A percentile compares a stretch with the other conserved stretches of the same genome.
Conservation (phyloP, 352 stramenopile genomes). For the Phytophthora megakarya region DNA sequence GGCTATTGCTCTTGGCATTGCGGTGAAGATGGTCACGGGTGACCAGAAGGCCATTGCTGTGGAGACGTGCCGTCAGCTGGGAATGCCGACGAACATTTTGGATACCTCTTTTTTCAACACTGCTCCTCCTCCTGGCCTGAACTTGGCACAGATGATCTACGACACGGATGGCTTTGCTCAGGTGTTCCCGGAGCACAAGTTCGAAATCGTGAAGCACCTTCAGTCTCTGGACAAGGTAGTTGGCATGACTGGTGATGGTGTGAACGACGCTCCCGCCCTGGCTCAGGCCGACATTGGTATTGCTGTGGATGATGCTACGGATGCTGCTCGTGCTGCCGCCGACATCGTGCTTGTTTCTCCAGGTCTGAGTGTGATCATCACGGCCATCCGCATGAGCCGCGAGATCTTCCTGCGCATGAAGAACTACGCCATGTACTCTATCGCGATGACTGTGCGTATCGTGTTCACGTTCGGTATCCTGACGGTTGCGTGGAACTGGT, state of each 20-base stretch:
- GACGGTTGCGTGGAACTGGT: constrained; percentile 89
- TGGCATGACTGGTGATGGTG: constrained; percentile 88
- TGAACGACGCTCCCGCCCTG: constrained; percentile 92
- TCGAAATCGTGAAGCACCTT: constrained; percentile 90
- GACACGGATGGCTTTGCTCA: constrained; percentile 94
- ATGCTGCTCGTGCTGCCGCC: constrained; percentile 87
- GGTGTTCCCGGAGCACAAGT: constrained; percentile 93
- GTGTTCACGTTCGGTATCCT: constrained; percentile 89
- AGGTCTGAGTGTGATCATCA: constrained; percentile 89
- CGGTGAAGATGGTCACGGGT: constrained; percentile 96
- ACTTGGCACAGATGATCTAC: constrained; percentile 88
- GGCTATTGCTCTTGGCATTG: constrained; percentile 90
- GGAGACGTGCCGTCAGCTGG: constrained; percentile 91
- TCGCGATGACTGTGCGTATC: constrained; percentile 89
- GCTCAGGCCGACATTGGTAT: constrained; percentile 93
- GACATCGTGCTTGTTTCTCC: constrained; percentile 91
- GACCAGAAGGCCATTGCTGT: constrained; percentile 93
- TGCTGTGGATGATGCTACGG: constrained; percentile 88
- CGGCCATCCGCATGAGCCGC: constrained; percentile 84
- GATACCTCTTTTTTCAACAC: constrained; percentile 84
- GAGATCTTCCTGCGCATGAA: constrained; percentile 93
- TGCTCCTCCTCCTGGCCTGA: constrained; percentile 58
- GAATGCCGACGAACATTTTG: constrained; percentile 89
- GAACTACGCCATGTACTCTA: constrained; percentile 92
- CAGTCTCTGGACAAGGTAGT: constrained; percentile 86